A percentile compares a stretch with the other conserved stretches of the same genome.
Evolutionary conservation across 495 filamentous ascomycete species (phyloP).

Genomic region (Pyronema domesticum): DNA sequence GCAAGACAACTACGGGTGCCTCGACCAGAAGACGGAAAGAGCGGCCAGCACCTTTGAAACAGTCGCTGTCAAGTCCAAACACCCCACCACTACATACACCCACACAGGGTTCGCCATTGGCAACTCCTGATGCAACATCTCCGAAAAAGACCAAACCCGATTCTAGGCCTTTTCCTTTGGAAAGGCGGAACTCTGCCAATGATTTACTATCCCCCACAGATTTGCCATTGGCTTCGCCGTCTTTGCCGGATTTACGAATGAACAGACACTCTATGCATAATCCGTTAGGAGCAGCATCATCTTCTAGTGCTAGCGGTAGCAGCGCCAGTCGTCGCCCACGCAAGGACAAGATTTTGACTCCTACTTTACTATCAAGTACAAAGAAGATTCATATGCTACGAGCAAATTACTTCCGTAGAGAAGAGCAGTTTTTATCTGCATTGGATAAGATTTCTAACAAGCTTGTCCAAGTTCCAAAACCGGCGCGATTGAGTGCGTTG

Average conservation of each 20-base stretch:
- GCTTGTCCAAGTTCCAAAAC: constrained; percentile 53
- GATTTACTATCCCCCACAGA: constrained; percentile 32
- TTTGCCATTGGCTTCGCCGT: constrained; percentile 44
- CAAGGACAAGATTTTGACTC: constrained; percentile 33
- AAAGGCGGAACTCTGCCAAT: constrained; percentile 21
- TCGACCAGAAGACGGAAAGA: constrained; percentile 32
- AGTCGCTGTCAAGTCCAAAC: constrained; percentile 22
- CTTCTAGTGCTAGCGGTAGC: neutral
- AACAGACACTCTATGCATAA: constrained; percentile 21
- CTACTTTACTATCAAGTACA: constrained; percentile 34
- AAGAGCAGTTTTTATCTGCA: constrained; percentile 54
- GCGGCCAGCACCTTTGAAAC: constrained; percentile 27
- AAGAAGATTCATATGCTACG: constrained; percentile 46
- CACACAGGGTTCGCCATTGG: neutral
- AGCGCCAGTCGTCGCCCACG: neutral
- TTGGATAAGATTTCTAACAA: constrained; percentile 63
- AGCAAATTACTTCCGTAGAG: constrained; percentile 56
- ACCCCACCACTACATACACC: neutral
- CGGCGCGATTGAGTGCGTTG: constrained; percentile 54
- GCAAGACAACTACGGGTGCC: constrained; percentile 41
- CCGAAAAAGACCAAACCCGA: constrained; percentile 12
- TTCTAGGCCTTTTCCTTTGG: constrained; percentile 15
- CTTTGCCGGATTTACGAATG: constrained; percentile 42
- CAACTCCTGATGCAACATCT: neutral
- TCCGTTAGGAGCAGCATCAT: neutral